Evolutionary conservation across 305 asterid species (phyloP).

Genomic region (Salvia sclarea): DNA sequence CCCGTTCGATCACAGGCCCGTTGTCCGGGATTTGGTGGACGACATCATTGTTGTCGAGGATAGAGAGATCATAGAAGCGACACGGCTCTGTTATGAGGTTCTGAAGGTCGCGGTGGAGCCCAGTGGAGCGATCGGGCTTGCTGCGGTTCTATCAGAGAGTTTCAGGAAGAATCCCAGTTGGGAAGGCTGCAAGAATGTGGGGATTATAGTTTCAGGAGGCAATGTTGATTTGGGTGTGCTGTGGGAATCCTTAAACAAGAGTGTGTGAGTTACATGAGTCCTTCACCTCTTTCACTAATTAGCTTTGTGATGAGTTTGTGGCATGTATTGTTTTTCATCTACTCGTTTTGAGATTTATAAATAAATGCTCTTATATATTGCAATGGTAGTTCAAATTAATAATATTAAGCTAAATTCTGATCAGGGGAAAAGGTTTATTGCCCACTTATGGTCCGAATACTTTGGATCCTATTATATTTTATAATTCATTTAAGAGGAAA

Average conservation of each 20-base stretch:
- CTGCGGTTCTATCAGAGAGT: constrained; percentile 68
- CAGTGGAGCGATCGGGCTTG: constrained; percentile 95
- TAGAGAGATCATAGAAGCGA: constrained; percentile 72
- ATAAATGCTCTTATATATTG: background rate
- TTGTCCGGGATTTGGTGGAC: constrained; percentile 88
- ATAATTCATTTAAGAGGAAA: no score
- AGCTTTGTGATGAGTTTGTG: background rate
- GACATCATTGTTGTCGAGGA: constrained; percentile 78
- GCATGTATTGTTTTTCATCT: background rate
- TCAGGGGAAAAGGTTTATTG: background rate
- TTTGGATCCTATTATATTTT: background rate
- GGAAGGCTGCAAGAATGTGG: constrained; percentile 60
- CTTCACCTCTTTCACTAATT: background rate
- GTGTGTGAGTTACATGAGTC: constrained; percentile 10
- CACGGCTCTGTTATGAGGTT: constrained; percentile 72
- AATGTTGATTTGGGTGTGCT: constrained; percentile 82
- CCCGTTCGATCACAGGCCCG: constrained; percentile 57
- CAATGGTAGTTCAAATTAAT: no score
- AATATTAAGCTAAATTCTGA: no score
- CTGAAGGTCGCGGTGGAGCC: constrained; percentile 92
- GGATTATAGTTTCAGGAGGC: constrained; percentile 87
- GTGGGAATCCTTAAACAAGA: constrained; percentile 62
- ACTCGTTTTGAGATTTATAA: background rate
- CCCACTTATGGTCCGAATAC: background rate
- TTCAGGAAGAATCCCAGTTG: constrained; percentile 53